Base-by-base conservation (phyloP, 352 stramenopile species). In the Phytophthora chlamydospora region DNA sequence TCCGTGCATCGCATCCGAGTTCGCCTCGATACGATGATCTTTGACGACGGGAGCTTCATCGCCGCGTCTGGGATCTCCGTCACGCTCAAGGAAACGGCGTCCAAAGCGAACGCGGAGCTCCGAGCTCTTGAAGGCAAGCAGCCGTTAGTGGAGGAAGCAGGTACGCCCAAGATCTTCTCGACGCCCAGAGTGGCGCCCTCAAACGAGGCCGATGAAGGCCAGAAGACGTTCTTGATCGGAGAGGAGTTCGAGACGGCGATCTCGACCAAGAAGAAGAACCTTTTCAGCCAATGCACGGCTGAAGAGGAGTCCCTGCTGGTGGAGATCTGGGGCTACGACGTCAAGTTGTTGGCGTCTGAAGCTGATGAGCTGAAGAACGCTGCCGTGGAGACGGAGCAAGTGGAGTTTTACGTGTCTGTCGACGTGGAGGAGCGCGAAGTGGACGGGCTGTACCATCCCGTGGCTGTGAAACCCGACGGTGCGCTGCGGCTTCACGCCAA, bases 361-460 rank as follows among this genome's bases (percentile, higher is more conserved):
- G 14, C 7, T 10, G 34, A 57, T 17, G 40, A 55, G 12, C 24
- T 48, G 16, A 21, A 50, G 14, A 12, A 31, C 6, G 32, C 41
- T 27, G 29, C 35, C 16, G 35, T 70, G 27, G 45, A 70, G 19
- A 49, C 42, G 1, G 70, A 66, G 19, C 52, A 71, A 17, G 56
- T 76, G n/a, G 63, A 74, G 8, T 74, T 92, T 16, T 95, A 90
- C 47, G 71, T 88, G 10, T 95, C 83, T 1, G 74, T 91, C 0
- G 85, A 95, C 60, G 67, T 92, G 7, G 82, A 91, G 51, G 83
- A 95, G 44, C 75, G 82, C 14, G 80, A 85, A 16, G 58, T 57
- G 4, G 84, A 91, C 52, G 85, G 83, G 1, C 56, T 90, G 14
- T 95, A 89, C 55, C 70, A 71, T 6, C 63, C 85, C 0, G 85